phyloP scores from a whole-genome alignment of 176 grass and related monocot species.

The Luzula sylvatica region DNA sequence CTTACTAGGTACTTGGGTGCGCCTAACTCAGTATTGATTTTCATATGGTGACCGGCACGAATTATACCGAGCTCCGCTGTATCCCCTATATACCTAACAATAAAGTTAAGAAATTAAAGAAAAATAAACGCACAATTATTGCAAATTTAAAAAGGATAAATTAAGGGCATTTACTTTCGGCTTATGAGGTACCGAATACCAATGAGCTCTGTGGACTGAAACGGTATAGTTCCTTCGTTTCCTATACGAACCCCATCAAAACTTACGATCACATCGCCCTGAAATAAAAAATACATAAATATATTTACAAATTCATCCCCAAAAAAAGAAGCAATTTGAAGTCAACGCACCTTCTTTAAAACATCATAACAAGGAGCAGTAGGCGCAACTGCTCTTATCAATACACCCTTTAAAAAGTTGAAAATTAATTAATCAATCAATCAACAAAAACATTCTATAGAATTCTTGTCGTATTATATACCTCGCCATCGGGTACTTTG shows the following conservation, averaged over 20 bases:
- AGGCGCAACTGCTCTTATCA: slow-evolving; percentile 88
- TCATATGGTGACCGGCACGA: slow-evolving; percentile 63
- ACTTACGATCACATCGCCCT: slow-evolving; percentile 98
- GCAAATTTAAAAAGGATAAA: slow-evolving; percentile 8
- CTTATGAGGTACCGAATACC: slow-evolving; percentile 94
- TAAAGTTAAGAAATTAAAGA: neutral
- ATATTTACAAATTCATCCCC: slow-evolving; percentile 16
- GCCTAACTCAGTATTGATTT: slow-evolving; percentile 58
- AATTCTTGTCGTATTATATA: slow-evolving; percentile 10
- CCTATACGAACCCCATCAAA: slow-evolving; percentile 77
- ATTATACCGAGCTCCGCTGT: slow-evolving; percentile 84
- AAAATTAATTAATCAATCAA: slow-evolving; percentile 22
- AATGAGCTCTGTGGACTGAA: slow-evolving; percentile 85
- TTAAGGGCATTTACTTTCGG: slow-evolving; percentile 64
- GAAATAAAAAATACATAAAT: slow-evolving; percentile 16
- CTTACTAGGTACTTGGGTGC: slow-evolving; percentile 80
- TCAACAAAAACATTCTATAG: slow-evolving; percentile 10
- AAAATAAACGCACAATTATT: slow-evolving; percentile 8
- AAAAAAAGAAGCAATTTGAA: slow-evolving; percentile 26
- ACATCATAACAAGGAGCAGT: slow-evolving; percentile 69
- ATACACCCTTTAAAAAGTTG: slow-evolving; percentile 64
- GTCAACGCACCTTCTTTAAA: slow-evolving; percentile 52
- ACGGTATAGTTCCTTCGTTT: slow-evolving; percentile 93
- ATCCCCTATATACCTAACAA: slow-evolving; percentile 82
- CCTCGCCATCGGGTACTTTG: slow-evolving; percentile 86